A percentile compares a stretch with the other conserved stretches of the same genome.
Evolutionary conservation across 2,329 filamentous ascomycete genomes (phyloP).

Genomic region (Stenocarpella maydis): DNA sequence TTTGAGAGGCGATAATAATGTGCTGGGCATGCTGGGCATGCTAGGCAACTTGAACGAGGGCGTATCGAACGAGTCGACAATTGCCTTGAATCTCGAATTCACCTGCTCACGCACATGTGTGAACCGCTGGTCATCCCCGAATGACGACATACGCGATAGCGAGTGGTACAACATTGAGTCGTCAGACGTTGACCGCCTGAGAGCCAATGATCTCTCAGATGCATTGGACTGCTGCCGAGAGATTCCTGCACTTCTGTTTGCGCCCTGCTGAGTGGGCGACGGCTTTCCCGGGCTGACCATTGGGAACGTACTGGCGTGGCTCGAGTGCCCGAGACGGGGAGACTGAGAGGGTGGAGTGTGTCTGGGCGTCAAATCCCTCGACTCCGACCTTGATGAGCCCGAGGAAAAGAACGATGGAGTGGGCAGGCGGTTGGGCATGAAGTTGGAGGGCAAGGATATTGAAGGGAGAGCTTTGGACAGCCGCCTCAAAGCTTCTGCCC

Average conservation of each 20-base stretch:
- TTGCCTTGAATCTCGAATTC: conserved; percentile 88
- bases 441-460: conserved; percentile 54
- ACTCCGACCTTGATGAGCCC: conserved; percentile 43
- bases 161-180: conserved; percentile 80
- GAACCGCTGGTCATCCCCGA: conserved; percentile 85
- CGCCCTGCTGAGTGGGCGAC: conserved; percentile 30
- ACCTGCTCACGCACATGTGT: conserved; percentile 83
- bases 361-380: conserved; percentile 36
- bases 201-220: conserved; percentile 43
- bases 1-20: conserved; percentile 43
- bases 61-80: conserved; percentile 84
- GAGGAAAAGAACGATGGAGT: conserved; percentile 51
- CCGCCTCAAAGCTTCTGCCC: conserved; percentile 65
- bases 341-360: conserved; percentile 37
- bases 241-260: conserved; percentile 25
- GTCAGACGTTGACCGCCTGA: conserved; percentile 75
- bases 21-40: conserved; percentile 64
- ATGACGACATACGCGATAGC: conserved; percentile 79
- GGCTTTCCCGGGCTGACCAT: conserved; percentile 13
- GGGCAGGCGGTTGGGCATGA: conserved; percentile 48
- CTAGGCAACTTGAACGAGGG: conserved; percentile 78
- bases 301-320: conserved; percentile 29
- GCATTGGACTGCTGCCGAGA: conserved; percentile 3
- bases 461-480: conserved; percentile 66
- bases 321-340: conserved; percentile 37